Percentiles rank a stretch among this genome's conserved stretches.
Evolutionary conservation across 495 filamentous ascomycete genomes (phyloP).

Genomic region (Penicillium robsamsonii): DNA sequence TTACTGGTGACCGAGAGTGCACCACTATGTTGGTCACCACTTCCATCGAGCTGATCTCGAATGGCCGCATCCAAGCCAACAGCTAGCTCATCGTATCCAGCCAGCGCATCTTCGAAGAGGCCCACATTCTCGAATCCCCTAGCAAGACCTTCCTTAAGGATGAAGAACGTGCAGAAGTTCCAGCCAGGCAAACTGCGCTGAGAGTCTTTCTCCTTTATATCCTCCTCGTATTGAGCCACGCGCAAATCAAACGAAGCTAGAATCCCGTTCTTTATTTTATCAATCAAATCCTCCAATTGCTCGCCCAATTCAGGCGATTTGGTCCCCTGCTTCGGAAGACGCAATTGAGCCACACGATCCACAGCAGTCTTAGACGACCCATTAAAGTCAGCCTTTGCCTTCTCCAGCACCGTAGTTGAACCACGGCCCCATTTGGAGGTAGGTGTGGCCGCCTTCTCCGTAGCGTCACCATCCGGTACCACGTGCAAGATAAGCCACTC

Average conservation of each 20-base stretch:
- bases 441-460: slow-evolving; percentile 67
- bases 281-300: slow-evolving; percentile 78
- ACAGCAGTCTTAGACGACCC: slow-evolving; percentile 69
- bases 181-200: slow-evolving; percentile 88
- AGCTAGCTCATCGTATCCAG: slow-evolving; percentile 88
- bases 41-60: slow-evolving; percentile 63
- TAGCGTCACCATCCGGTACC: slow-evolving; percentile 56
- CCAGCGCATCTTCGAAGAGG: slow-evolving; percentile 89
- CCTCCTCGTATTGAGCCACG: slow-evolving; percentile 93
- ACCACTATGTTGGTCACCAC: slow-evolving; percentile 58
- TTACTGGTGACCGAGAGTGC: slow-evolving; percentile 67
- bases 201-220: slow-evolving; percentile 89
- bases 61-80: slow-evolving; percentile 80
- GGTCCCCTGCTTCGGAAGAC: slow-evolving; percentile 54
- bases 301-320: slow-evolving; percentile 68
- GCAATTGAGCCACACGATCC: slow-evolving; percentile 83
- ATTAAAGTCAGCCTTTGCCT: slow-evolving; percentile 90
- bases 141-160: slow-evolving; percentile 91
- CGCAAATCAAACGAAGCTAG: slow-evolving; percentile 86
- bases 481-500: slow-evolving; percentile 97
- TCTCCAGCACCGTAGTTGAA: slow-evolving; percentile 80
- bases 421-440: slow-evolving; percentile 77
- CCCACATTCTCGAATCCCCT: slow-evolving; percentile 95
- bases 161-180: slow-evolving; percentile 99
- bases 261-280: slow-evolving; percentile 84